Conservation (phyloP, 108 stramenopile species). For the Mediolabrus comicus region DNA sequence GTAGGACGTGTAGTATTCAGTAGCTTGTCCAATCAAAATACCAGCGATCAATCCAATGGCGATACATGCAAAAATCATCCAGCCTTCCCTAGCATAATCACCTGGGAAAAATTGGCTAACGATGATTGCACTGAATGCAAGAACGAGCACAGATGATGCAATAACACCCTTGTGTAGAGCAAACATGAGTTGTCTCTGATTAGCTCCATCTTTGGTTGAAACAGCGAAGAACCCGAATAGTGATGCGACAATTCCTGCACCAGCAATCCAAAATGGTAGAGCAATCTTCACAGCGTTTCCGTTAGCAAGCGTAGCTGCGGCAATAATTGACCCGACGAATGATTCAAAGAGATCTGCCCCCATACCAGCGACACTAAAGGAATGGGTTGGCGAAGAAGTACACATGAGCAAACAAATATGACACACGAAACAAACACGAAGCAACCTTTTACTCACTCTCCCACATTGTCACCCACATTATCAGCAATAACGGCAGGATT, state of each 20-base stretch:
- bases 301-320: slow-evolving; percentile 81
- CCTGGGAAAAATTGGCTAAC: slow-evolving; percentile 45
- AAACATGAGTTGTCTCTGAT: slow-evolving; percentile 65
- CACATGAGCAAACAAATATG: too few relatives aligned
- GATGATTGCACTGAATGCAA: slow-evolving; percentile 58
- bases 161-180: slow-evolving; percentile 80
- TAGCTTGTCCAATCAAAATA: slow-evolving; percentile 88
- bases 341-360: slow-evolving; percentile 86
- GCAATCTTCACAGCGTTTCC: slow-evolving; percentile 65
- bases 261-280: slow-evolving; percentile 89
- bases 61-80: slow-evolving; percentile 79
- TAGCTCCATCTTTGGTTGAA: slow-evolving; percentile 60
- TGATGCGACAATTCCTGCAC: slow-evolving; percentile 85
- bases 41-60: slow-evolving; percentile 86
- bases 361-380: slow-evolving; percentile 82
- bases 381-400: too few relatives aligned
- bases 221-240: slow-evolving; percentile 73
- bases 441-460: slow-evolving; percentile 94
- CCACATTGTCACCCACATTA: slow-evolving; percentile 98
- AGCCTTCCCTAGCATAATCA: slow-evolving; percentile 48
- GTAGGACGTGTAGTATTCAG: slow-evolving; percentile 95
- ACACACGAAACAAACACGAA: too few relatives aligned
- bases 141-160: slow-evolving; percentile 64
- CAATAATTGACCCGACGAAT: slow-evolving; percentile 91
- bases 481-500: slow-evolving; percentile 99